Evolutionary conservation across 345 rosid species (phyloP).

Genomic region (Gossypium mustelinum): DNA sequence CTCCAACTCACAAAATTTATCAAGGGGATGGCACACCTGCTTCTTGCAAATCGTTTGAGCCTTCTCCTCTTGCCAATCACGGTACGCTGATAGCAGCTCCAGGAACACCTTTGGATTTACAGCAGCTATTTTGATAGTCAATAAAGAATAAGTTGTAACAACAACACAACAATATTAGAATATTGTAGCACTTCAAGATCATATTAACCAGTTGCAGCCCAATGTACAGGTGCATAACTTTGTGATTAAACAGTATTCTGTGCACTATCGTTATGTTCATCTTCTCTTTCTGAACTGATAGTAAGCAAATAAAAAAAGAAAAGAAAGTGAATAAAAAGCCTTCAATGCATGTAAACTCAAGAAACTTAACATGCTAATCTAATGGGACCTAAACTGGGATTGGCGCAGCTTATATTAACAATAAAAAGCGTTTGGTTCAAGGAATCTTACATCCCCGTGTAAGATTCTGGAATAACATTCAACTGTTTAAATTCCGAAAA

Average conservation of each 20-base stretch:
- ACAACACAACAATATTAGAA: too few species aligned
- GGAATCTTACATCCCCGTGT: too few species aligned
- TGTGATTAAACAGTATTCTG: not conserved
- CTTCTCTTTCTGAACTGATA: not conserved
- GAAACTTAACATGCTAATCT: not conserved
- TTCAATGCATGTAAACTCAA: not conserved
- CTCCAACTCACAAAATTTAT: not conserved
- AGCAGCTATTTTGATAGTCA: constrained; percentile 34
- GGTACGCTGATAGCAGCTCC: constrained; percentile 79
- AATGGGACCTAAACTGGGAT: not conserved
- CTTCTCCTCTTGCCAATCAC: constrained; percentile 72
- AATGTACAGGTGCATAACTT: not conserved
- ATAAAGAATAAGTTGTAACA: not conserved
- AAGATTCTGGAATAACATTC: too few species aligned
- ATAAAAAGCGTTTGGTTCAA: too few species aligned
- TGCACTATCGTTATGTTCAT: not conserved
- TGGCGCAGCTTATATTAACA: too few species aligned
- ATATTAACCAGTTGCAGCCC: not conserved
- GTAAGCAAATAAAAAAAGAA: not conserved
- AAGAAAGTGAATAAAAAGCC: not conserved
- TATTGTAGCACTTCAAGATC: not conserved
- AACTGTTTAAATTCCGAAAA: too few species aligned
- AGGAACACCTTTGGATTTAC: constrained; percentile 73
- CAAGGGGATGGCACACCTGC: constrained; percentile 43
- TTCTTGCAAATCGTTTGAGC: constrained; percentile 42